Conservation (phyloP, 768 basidiomycete species). For the Tephrocybe rancida region DNA sequence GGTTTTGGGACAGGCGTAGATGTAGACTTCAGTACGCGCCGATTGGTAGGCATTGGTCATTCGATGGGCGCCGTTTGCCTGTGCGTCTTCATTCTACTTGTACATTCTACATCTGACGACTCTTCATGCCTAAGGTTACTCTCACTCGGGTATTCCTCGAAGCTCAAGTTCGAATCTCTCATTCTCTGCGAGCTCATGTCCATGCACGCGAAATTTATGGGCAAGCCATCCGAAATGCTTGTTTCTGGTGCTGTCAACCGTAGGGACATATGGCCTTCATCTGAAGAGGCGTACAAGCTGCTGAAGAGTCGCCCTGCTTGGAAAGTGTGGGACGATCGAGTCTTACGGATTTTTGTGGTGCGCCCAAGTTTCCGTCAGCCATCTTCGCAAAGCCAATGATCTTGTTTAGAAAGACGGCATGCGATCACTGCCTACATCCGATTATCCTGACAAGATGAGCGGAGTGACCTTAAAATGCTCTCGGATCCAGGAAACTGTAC, state of each 20-base stretch:
- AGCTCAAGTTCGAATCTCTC: constrained; percentile 37
- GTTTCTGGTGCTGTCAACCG: constrained; percentile 35
- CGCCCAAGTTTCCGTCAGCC: constrained; percentile 11
- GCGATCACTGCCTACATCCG: constrained; percentile 38
- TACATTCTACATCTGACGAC: not conserved
- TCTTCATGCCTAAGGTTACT: constrained; percentile 32
- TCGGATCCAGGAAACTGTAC: constrained; percentile 46
- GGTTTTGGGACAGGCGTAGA: constrained; percentile 50
- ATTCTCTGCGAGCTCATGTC: constrained; percentile 52
- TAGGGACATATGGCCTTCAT: constrained; percentile 54
- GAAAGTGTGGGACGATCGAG: constrained; percentile 52
- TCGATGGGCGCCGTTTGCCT: constrained; percentile 53
- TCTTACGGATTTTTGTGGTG: constrained; percentile 45
- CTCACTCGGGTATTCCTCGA: constrained; percentile 41
- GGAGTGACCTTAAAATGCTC: constrained; percentile 54
- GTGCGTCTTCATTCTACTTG: constrained; percentile 29
- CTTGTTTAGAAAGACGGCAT: constrained; percentile 42
- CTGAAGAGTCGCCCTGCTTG: constrained; percentile 41
- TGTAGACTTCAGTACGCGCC: constrained; percentile 49
- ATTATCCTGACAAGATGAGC: constrained; percentile 43
- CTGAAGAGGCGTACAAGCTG: constrained; percentile 43
- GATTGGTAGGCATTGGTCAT: constrained; percentile 54
- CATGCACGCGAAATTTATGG: constrained; percentile 19
- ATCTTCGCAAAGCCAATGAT: not conserved
- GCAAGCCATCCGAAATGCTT: constrained; percentile 23